Percentiles rank a stretch among this genome's conserved stretches.
Conservation (phyloP, 2,329 filamentous ascomycete genomes). For the Aspergillus versicolor region DNA sequence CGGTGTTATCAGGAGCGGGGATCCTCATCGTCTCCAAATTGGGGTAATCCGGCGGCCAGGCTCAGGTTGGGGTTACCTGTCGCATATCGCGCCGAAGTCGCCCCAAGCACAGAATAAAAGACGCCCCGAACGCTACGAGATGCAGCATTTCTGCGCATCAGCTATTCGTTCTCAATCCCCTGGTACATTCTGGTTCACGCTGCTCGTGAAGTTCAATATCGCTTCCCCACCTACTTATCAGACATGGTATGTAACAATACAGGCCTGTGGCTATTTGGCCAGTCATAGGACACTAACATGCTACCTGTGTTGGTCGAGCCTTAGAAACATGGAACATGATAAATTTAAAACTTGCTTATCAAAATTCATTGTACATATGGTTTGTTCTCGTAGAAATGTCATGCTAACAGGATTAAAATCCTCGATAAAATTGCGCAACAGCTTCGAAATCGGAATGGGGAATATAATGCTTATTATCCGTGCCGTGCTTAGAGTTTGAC, state of each 20-base stretch:
- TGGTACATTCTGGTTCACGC: not conserved
- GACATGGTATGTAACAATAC: not conserved
- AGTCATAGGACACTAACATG: not conserved
- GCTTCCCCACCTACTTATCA: not conserved
- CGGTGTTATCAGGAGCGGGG: not conserved
- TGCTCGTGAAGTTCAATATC: not conserved
- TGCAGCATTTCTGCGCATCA: not conserved
- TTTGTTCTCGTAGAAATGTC: conserved; percentile 14
- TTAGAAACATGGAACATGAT: not conserved
- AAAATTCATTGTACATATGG: conserved; percentile 13
- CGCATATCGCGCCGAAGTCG: not conserved
- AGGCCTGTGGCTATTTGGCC: not conserved
- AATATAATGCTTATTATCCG: conserved; percentile 4
- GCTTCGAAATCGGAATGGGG: conserved; percentile 6
- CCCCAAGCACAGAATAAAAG: not conserved
- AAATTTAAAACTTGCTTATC: not conserved
- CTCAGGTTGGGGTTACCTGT: no score
- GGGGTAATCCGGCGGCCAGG: not conserved
- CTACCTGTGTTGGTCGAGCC: not conserved
- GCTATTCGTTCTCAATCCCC: not conserved
- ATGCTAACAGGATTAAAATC: conserved; percentile 4
- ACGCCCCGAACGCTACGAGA: not conserved
- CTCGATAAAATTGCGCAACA: conserved; percentile 3
- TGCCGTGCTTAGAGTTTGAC: not conserved
- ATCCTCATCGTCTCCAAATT: not conserved